phyloP scores from a whole-genome alignment of 2,329 filamentous ascomycete genomes.

The Fusarium nanum region DNA sequence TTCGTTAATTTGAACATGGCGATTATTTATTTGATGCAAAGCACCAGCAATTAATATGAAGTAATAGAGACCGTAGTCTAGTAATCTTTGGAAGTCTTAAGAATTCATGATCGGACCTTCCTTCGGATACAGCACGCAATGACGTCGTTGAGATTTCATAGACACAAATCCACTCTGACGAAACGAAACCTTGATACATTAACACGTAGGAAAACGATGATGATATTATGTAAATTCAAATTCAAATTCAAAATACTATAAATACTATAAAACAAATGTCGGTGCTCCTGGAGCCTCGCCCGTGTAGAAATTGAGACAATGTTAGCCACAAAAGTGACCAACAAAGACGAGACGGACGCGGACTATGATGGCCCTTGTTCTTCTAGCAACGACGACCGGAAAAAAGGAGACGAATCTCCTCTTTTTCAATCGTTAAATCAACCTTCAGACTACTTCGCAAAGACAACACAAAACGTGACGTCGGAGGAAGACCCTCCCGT shows the following conservation, averaged over 20 bases:
- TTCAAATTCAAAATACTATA: neutral
- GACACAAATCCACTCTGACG: constrained; percentile 34
- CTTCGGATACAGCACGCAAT: constrained; percentile 8
- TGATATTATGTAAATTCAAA: constrained; percentile 3
- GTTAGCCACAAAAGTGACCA: constrained; percentile 32
- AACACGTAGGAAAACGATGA: constrained; percentile 9
- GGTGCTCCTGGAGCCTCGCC: constrained; percentile 65
- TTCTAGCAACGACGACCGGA: constrained; percentile 56
- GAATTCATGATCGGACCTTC: constrained; percentile 6
- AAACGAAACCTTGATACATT: constrained; percentile 28
- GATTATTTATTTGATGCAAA: neutral
- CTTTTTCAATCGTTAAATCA: constrained; percentile 20
- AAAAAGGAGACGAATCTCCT: constrained; percentile 3
- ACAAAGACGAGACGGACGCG: constrained; percentile 55
- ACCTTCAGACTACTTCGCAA: constrained; percentile 53
- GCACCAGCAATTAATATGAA: constrained; percentile 2
- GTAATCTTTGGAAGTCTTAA: neutral
- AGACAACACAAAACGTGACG: constrained; percentile 53
- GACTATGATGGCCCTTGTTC: constrained; percentile 66
- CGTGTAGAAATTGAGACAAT: constrained; percentile 51
- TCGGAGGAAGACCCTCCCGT: constrained; percentile 51
- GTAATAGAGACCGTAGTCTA: neutral
- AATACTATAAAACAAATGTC: constrained; percentile 50
- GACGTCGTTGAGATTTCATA: constrained; percentile 34
- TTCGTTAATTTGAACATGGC: constrained; percentile 20